Evolutionary conservation across 768 basidiomycete genomes (phyloP).

Genomic region (Leccinellum rugosiceps): DNA sequence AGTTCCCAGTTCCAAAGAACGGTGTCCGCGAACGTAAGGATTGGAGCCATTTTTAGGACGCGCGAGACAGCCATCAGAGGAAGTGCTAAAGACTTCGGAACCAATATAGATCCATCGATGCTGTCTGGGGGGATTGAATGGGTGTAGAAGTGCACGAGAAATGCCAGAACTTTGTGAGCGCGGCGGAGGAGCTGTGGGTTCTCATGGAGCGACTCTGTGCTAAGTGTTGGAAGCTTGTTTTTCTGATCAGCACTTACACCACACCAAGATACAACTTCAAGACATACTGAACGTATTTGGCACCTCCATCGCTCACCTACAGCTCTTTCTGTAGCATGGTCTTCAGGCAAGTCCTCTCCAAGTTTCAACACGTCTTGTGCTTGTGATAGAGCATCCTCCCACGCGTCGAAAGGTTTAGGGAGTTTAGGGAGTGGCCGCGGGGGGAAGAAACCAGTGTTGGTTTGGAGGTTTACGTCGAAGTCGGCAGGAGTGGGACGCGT

Average conservation of each 20-base stretch:
- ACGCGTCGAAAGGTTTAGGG: slow-evolving; percentile 50
- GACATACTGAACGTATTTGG: slow-evolving; percentile 59
- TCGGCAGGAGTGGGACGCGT: slow-evolving; percentile 39
- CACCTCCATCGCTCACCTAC: slow-evolving; percentile 69
- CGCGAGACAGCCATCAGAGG: slow-evolving; percentile 77
- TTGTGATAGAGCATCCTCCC: slow-evolving; percentile 65
- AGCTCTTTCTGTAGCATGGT: slow-evolving; percentile 44
- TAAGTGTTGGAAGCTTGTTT: slow-evolving; percentile 70
- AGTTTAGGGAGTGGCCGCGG: slow-evolving; percentile 56
- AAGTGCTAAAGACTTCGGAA: slow-evolving; percentile 75
- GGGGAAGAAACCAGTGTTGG: slow-evolving; percentile 83
- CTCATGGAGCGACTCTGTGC: slow-evolving; percentile 46
- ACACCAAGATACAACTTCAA: slow-evolving; percentile 1
- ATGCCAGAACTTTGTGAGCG: slow-evolving; percentile 87
- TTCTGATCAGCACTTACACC: slow-evolving; percentile 12
- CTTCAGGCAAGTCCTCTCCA: slow-evolving; percentile 53
- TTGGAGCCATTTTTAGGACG: slow-evolving; percentile 81
- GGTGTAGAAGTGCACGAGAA: slow-evolving; percentile 86
- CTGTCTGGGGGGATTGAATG: slow-evolving; percentile 63
- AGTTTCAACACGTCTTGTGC: slow-evolving; percentile 54
- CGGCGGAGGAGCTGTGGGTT: slow-evolving; percentile 69
- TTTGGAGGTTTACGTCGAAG: slow-evolving; percentile 48
- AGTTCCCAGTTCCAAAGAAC: slow-evolving; percentile 91
- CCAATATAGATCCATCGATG: slow-evolving; percentile 40
- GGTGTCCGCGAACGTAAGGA: slow-evolving; percentile 93